These are phyloP conservation scores for Boletellus deceptivus DNA, from an alignment of 1,284 basidiomycete species.

Conservation along the genomic window DNA sequence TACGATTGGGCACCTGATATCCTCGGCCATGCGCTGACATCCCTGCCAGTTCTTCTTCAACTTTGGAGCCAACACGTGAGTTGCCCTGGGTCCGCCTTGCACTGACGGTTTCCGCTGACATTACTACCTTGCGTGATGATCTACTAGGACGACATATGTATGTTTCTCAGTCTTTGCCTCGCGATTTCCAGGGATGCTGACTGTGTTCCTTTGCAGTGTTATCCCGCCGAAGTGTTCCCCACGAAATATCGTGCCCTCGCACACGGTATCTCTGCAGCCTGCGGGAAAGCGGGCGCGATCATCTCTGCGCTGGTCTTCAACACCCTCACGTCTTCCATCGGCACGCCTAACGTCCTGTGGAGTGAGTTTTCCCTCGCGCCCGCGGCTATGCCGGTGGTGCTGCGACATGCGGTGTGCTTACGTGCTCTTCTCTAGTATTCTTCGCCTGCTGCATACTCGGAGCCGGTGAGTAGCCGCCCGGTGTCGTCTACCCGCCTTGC, in stretches of 20 bases:
- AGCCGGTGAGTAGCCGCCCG: constrained; percentile 35
- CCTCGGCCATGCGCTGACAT: neutral
- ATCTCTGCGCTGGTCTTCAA: constrained; percentile 82
- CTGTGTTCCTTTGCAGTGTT: constrained; percentile 40
- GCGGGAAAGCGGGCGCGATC: constrained; percentile 80
- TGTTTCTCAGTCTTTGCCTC: constrained; percentile 16
- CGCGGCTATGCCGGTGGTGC: neutral
- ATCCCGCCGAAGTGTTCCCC: constrained; percentile 88
- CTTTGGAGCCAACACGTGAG: constrained; percentile 83
- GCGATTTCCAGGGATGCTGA: neutral
- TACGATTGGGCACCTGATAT: constrained; percentile 8
- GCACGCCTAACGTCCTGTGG: constrained; percentile 61
- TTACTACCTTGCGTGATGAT: neutral
- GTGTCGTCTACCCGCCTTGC: too few relatives aligned
- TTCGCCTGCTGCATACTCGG: constrained; percentile 59
- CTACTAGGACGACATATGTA: constrained; percentile 53
- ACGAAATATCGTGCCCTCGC: constrained; percentile 79
- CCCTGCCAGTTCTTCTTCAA: constrained; percentile 67
- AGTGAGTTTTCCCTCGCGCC: constrained; percentile 41
- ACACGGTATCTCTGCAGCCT: constrained; percentile 79
- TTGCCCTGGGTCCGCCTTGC: constrained; percentile 10
- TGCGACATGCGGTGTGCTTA: constrained; percentile 2
- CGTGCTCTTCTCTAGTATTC: constrained; percentile 44
- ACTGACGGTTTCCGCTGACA: constrained; percentile 4
- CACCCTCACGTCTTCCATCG: constrained; percentile 60